phyloP scores from a whole-genome alignment of 495 filamentous ascomycete genomes.

The Podospora pseudopauciseta region DNA sequence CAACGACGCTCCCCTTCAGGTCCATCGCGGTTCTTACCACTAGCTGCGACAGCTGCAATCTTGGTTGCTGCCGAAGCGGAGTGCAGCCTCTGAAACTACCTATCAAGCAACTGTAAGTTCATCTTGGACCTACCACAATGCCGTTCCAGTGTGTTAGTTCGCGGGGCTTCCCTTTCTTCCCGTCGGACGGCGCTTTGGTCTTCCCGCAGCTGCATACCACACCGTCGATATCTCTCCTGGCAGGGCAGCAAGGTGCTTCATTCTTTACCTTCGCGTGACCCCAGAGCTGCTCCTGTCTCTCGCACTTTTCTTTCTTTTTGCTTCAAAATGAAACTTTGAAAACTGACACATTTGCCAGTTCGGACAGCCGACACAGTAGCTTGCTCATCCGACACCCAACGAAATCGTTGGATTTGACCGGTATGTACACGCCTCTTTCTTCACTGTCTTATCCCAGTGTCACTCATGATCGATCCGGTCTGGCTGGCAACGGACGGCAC shows the following conservation, averaged over 20 bases:
- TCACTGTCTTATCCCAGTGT: background rate
- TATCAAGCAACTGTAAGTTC: conserved; percentile 28
- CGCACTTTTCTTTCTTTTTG: background rate
- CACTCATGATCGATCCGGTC: background rate
- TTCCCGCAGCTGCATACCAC: conserved; percentile 21
- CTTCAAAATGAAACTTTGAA: background rate
- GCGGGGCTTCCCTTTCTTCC: conserved; percentile 26
- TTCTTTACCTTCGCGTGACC: background rate
- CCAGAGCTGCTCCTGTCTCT: conserved; percentile 5
- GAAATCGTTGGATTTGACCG: conserved; percentile 13
- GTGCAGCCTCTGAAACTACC: conserved; percentile 17
- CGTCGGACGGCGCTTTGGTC: conserved; percentile 20
- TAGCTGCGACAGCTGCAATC: conserved; percentile 4
- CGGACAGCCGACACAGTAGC: conserved; percentile 3
- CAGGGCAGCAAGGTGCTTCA: no score
- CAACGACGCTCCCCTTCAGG: conserved; percentile 23
- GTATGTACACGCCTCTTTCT: conserved; percentile 25
- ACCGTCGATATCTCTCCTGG: background rate
- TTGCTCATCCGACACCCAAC: conserved; percentile 5
- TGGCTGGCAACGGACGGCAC: conserved; percentile 24
- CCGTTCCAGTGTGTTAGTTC: conserved; percentile 13
- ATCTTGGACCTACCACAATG: conserved; percentile 16
- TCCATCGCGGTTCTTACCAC: conserved; percentile 24
- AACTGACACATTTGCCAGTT: background rate
- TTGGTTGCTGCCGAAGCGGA: conserved; percentile 1